These are phyloP conservation scores for Sclerotinia glacialis DNA, from an alignment of 2,329 filamentous ascomycete genomes.

Conservation along the genomic window DNA sequence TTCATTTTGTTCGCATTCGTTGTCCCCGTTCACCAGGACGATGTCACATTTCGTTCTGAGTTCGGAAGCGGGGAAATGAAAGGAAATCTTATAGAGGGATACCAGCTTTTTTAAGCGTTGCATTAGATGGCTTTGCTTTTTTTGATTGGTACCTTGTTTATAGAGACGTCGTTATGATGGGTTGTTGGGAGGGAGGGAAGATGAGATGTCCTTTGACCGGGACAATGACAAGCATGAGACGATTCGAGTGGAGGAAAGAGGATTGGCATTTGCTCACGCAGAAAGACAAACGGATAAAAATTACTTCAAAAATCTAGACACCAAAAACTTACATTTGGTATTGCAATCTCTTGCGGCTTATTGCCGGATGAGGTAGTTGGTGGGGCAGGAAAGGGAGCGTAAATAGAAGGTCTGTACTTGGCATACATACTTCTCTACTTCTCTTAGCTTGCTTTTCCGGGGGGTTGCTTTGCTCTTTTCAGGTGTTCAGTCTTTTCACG, in stretches of 20 bases:
- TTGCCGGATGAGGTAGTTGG: background rate
- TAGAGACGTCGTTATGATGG: conserved; percentile 20
- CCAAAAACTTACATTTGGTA: conserved; percentile 7
- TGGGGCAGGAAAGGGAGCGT: conserved; percentile 1
- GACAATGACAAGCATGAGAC: conserved; percentile 18
- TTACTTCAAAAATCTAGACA: background rate
- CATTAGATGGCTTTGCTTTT: conserved; percentile 22
- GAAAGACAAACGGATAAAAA: conserved; percentile 9
- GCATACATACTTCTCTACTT: conserved; percentile 3
- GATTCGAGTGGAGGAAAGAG: conserved; percentile 16
- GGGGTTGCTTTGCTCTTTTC: conserved; percentile 11
- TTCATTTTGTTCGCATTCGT: conserved; percentile 11
- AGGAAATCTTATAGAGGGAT: conserved; percentile 18
- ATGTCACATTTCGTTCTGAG: conserved; percentile 3
- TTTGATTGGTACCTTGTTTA: conserved; percentile 12
- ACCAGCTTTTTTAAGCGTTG: conserved; percentile 15
- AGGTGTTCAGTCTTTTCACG: conserved; percentile 5
- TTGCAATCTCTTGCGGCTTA: background rate
- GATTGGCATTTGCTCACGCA: conserved; percentile 20
- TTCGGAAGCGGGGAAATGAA: conserved; percentile 6
- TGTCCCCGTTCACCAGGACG: background rate
- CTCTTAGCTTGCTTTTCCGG: conserved; percentile 1
- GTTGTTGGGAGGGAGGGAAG: conserved; percentile 8
- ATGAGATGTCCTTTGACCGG: conserved; percentile 19
- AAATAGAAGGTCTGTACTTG: background rate